Evolutionary conservation across 805 yeast species (phyloP), one percentile per base, ranked within the genome.

Genomic region (Saccharomycopsis javanensis): DNA sequence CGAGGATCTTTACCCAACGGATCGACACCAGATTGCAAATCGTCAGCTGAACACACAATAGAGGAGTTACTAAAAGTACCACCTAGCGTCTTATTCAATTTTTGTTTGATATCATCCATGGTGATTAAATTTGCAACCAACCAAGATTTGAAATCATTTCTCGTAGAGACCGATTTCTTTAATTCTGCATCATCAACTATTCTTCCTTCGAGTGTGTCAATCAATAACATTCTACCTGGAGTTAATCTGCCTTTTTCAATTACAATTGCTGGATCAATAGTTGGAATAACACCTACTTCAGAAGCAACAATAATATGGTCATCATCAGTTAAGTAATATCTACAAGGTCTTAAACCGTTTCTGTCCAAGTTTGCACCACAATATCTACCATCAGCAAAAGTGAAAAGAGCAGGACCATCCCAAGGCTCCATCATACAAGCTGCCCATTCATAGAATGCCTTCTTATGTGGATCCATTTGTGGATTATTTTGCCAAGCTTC

Each of bases 381-480:
- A 79, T 88, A 92, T 66, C 98, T 81, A 64, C 96, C 97, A 72
- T 92, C 98, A 37, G 97, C 92, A 71, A 92, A 94, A 31, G 96
- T 90, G 76, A 92, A 88, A 64, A 94, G 75, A 35, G 98, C 98
- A 18, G 99, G 99, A 63, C 99, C 99, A 74, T 92, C 99, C 99
- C 99, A 92, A 7, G 98, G 98, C 75, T 92, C 99, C 97, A 94
- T 94, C 63, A 92, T 75, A 74, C 97, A 90, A 11, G 98, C 96
- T 52, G 97, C 98, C 98, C 98, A 92, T 71, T 94, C 97, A 74
- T 92, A 92, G 72, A 95, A 92, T 0, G 98, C 97, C 66, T 80
- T 83, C 75, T 91, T 87, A 71, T 86, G 85, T 57, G 96, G 88
- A 70, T 92, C 97, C 86, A 92, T 90, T 62, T 79, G 71, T 56